A percentile compares a stretch with the other conserved stretches of the same genome.
Evolutionary conservation across 2,329 filamentous ascomycete species (phyloP).

Genomic region (Ophiostoma sp.): DNA sequence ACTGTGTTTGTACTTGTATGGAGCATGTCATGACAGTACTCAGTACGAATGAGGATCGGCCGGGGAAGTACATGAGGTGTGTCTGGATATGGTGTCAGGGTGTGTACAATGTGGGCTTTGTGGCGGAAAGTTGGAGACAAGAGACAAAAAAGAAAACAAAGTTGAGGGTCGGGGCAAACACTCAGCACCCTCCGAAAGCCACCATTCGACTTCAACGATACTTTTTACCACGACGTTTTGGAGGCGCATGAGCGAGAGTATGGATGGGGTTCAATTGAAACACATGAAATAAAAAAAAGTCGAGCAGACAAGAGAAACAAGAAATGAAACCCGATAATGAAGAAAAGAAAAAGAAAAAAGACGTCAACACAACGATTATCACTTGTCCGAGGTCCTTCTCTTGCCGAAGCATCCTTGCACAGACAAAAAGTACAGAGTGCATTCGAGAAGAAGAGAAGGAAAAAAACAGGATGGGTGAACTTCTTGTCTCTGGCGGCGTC

Average conservation of each 20-base stretch:
- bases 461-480: background rate
- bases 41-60: background rate
- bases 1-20: background rate
- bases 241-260: background rate
- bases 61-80: background rate
- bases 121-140: conserved; percentile 3
- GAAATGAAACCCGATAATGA: background rate
- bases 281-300: background rate
- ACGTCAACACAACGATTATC: background rate
- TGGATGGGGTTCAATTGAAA: background rate
- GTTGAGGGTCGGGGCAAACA: conserved; percentile 3
- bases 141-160: background rate
- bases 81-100: background rate
- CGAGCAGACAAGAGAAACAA: background rate
- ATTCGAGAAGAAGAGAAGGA: no score
- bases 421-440: background rate
- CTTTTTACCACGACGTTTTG: no score
- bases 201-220: background rate
- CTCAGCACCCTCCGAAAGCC: conserved; percentile 8
- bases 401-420: background rate
- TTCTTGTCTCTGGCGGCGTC: conserved; percentile 1
- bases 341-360: background rate
- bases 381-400: background rate
- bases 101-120: background rate
- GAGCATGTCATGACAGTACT: background rate